Base-by-base conservation (phyloP, 805 yeast species). In the Ogataea methanolica region DNA sequence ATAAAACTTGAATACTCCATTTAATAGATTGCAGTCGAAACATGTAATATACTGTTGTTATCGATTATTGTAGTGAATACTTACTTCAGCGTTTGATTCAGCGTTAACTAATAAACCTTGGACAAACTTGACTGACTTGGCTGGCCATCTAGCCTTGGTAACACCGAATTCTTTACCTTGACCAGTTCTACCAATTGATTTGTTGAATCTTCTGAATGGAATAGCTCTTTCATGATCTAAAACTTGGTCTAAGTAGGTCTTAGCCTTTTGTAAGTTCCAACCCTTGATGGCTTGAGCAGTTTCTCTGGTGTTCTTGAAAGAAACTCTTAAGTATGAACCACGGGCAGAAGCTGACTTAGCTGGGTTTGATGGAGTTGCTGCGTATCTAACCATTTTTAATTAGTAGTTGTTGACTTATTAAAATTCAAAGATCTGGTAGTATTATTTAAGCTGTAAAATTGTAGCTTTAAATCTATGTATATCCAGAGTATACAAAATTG, bases 61-160 rank as follows among this genome's bases (percentile, higher is more conserved):
- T 26, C 16, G 21, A 21, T 23, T 39, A 19, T 21, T 36, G 40
- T 35, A 39, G 22, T 8, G 21, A 44, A 55, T 66, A 72, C 76
- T 61, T 72, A 72, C 79, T 75, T 91, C 98, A 75, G 99, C 99
- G 82, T 92, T 94, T 69, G 99, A 85, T 75, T 90, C 91, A 72
- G 99, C 99, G 78, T 94, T 94, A 78, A 85, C 84, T 77, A 94
- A 83, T 73, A 94, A 84, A 74, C 89, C 97, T 74, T 86, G 84
- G 70, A 94, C 78, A 78, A 87, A 90, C 79, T 89, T 88, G 75
- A 94, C 97, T 59, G 96, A 88, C 86, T 94, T 94, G 61, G 83
- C 96, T 72, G 99, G 99, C 99, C 99, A 94, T 89, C 99, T 91
- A 67, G 99, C 99, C 80, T 87, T 91, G 84, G 97, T 89, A 73